A percentile compares a stretch with the other conserved stretches of the same genome.
Evolutionary conservation across 768 basidiomycete genomes (phyloP).

Genomic region (Plicaturopsis crispa): DNA sequence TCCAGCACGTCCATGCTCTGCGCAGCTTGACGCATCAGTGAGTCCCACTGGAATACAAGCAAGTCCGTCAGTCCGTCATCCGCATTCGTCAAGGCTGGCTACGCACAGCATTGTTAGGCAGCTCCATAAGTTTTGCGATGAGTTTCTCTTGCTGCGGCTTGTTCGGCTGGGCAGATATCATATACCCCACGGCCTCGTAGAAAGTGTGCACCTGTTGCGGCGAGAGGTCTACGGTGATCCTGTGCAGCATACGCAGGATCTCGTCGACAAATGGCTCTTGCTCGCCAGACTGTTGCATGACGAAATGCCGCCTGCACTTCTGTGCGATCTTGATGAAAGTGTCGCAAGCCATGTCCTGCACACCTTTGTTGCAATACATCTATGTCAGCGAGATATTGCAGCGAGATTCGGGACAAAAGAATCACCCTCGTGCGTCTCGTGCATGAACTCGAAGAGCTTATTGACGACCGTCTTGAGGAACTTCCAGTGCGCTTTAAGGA

Average conservation of each 20-base stretch:
- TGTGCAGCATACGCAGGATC: slow-evolving; percentile 83
- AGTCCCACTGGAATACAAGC: slow-evolving; percentile 72
- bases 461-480: slow-evolving; percentile 99
- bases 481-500: slow-evolving; percentile 99
- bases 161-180: slow-evolving; percentile 99
- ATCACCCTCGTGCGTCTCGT: slow-evolving; percentile 95
- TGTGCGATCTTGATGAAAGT: slow-evolving; percentile 99
- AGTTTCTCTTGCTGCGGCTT: slow-evolving; percentile 94
- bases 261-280: slow-evolving; percentile 97
- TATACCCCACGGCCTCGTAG: slow-evolving; percentile 98
- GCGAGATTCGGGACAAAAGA: slow-evolving; percentile 5
- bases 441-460: slow-evolving; percentile 99
- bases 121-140: slow-evolving; percentile 91
- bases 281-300: slow-evolving; percentile 97
- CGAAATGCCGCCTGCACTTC: slow-evolving; percentile 95
- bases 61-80: slow-evolving; percentile 1
- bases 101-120: slow-evolving; percentile 92
- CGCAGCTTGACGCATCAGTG: slow-evolving; percentile 91
- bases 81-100: not conserved
- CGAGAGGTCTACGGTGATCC: slow-evolving; percentile 90
- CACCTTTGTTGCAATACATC: slow-evolving; percentile 44
- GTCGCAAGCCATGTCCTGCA: slow-evolving; percentile 99
- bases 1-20: slow-evolving; percentile 88
- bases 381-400: slow-evolving; percentile 5
- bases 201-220: slow-evolving; percentile 98